Base-by-base conservation (phyloP, 202 grass and related monocot genomes). In the Panicum virgatum region DNA sequence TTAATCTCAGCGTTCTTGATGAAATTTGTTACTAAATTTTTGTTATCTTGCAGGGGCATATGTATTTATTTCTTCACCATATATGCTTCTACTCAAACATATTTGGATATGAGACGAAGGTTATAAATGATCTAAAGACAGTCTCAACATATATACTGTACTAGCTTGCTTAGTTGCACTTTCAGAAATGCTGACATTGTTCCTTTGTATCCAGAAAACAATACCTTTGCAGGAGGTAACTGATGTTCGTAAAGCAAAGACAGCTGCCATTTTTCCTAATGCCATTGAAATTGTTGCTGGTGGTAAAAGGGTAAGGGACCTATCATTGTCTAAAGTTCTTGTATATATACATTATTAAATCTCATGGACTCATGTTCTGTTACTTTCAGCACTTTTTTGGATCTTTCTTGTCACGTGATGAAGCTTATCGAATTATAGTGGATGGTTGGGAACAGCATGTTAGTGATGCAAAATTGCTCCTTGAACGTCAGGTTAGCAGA, bases 11-110 rank as follows among this genome's bases (percentile, higher is more conserved):
- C 56, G 16, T 78, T 83, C 29, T 70, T 69, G 32, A 44, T 23
- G 38, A 9, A 75, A 80, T 44, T 73, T 75, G 40, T 16, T 81
- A 73, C 78, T 86, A 73, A 72, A 65, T 63, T 62, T 18, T 18
- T 25, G 74, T 80, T 82, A 63, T 85, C 57, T 74, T 72, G 66
- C 91, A 99, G 97, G 97, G 97, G 15, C 89, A 99, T 69, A 94
- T 99, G 97, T 99, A 99, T 92, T 89, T 99, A 78, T 99, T 99
- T 87, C 83, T 92, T 75, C 93, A 85, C 76, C 93, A 99, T 81
- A 87, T 96, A 72, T 96, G 97, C 75, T 99, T 99, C 72, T 99
- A 99, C 67, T 96, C 97, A n/a, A 99, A 99, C 83, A 94, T 99
- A 89, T 96, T 99, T 62, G 97, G 97, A 81, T 99, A 89, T 63